Base-by-base conservation (phyloP, 169 alveolate genomes). In the Theileria luwenshuni region DNA sequence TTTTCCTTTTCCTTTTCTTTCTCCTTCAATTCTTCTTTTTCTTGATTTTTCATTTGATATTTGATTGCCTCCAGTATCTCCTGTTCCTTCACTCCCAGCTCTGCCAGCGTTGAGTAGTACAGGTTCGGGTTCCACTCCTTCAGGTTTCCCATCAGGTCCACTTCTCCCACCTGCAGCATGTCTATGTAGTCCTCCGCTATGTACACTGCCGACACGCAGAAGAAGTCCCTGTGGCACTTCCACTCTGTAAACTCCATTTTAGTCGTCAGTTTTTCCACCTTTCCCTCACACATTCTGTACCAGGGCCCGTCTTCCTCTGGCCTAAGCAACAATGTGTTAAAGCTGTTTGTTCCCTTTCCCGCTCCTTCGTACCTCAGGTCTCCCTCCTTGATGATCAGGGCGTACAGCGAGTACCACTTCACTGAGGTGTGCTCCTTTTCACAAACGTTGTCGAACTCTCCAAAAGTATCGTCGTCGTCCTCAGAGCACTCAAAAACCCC, bases 241-340 rank as follows among this genome's bases (percentile, higher is more conserved):
- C 97, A 94, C 80, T 94, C 97, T 12, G 95, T 90, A 83, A 94
- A 94, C 61, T 92, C 96, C 63, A 85, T 88, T 43, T 83, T 76
- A 42, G 94, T 90, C 35, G 62, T 33, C 42, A 94, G 84, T 63
- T 91, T 83, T 47, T 91, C 95, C 45, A 92, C 92, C 43, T 94
- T 72, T 38, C 94, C 95, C 35, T 90, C 95, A 38, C 90, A 80
- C 12, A 92, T 87, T 49, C 95, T 80, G 64, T 86, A 92, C 97
- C 97, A 94, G 0, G 97, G 94, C 8, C 97, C 97, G 71, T 92
- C 94, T 52, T 91, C 94, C 56, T 94, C 94, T 8, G 97, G 97
- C 28, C 96, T 58, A 28, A 94, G 84, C 23, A 94, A 89, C 45
- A 94, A 85, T 13, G 90, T 89, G 62, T 90, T 89, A 43, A 84